A percentile compares a stretch with the other conserved stretches of the same genome.
Conservation (phyloP, 2,329 filamentous ascomycete genomes). For the Trichoderma atrobrunneum region DNA sequence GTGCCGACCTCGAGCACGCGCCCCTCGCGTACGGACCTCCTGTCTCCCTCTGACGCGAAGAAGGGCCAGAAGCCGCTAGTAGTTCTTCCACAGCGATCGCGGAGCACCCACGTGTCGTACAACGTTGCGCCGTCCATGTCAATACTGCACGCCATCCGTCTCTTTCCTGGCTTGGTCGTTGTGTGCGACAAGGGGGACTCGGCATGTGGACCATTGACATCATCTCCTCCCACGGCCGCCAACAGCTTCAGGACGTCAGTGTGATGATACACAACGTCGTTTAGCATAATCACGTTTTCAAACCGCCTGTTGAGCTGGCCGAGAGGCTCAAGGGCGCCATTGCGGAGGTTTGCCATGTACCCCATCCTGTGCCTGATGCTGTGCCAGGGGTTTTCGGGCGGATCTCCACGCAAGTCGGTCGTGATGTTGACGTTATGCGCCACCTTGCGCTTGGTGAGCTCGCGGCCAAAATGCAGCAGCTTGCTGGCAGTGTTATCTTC, state of each 20-base stretch:
- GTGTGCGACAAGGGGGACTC: neutral
- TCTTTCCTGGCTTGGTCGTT: neutral
- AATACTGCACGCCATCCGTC: constrained; percentile 19
- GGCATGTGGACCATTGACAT: neutral
- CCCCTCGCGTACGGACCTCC: constrained; percentile 9
- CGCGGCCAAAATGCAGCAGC: constrained; percentile 19
- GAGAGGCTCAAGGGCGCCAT: constrained; percentile 19
- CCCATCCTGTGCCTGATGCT: constrained; percentile 17
- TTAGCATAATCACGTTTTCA: constrained; percentile 18
- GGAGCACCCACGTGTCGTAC: constrained; percentile 21
- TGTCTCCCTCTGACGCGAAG: constrained; percentile 16
- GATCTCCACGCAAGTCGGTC: constrained; percentile 16
- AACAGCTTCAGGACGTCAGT: constrained; percentile 19
- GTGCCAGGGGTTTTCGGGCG: constrained; percentile 17
- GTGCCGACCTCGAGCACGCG: constrained; percentile 18
- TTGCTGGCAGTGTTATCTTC: constrained; percentile 20
- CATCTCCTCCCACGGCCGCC: constrained; percentile 19
- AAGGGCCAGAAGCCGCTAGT: constrained; percentile 21
- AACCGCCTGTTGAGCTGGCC: constrained; percentile 14
- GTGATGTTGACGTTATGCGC: constrained; percentile 20
- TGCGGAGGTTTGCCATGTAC: constrained; percentile 21
- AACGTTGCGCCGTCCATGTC: constrained; percentile 21
- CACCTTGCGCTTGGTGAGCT: constrained; percentile 15
- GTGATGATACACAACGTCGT: constrained; percentile 20
- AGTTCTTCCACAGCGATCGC: constrained; percentile 18